Base-by-base conservation (phyloP, 2,329 filamentous ascomycete species). In the Neofusicoccum umdonicola region DNA sequence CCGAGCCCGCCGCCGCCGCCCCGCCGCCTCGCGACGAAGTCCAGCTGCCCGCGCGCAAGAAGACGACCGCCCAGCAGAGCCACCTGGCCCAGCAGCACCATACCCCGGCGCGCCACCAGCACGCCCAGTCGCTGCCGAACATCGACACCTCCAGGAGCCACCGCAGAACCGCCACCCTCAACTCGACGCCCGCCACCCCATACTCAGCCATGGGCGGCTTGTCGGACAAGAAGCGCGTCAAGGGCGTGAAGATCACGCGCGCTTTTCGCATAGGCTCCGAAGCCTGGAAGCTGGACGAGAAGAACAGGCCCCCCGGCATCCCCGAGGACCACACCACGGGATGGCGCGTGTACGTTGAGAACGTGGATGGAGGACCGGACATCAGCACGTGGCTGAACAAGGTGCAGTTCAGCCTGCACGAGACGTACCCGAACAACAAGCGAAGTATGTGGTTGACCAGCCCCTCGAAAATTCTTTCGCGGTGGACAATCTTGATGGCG, bases 401-500 rank as follows among this genome's bases (percentile, higher is more conserved):
- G 72, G 94, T 99, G 1, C 93, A 97, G 77, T 99, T 99, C 81
- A 98, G 98, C 78, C 87, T 99, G 15, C 94, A 97, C 83, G 93
- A 98, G 78, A 97, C 94, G 9, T 98, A 97, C 76, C 89, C 92
- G 34, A 96, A 97, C 77, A 91, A 91, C 65, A 85, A 95, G 22
- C 90, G 95, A 70, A 96, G 86, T 86, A 77, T 67, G 84, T 78
- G 4, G 12, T 22, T 6, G 27, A 6, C 19, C 13, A 1, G 37
- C 8, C 48, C 19, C 15, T 13, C 15, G 3, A 31, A 31, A 31
- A 31, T 6, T 6, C 27, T 6, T 4, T 31, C 27, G 1, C 27
- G 27, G 27, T 6, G 27, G 27, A 31, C 27, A 31, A 31, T 31
- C 6, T 6, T 6, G 27, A 31, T 31, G 35, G 15, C 54, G 27